A percentile compares a stretch with the other conserved stretches of the same genome.
phyloP scores from a whole-genome alignment of 2,329 filamentous ascomycete genomes.

The Fusarium brachygibbosum region DNA sequence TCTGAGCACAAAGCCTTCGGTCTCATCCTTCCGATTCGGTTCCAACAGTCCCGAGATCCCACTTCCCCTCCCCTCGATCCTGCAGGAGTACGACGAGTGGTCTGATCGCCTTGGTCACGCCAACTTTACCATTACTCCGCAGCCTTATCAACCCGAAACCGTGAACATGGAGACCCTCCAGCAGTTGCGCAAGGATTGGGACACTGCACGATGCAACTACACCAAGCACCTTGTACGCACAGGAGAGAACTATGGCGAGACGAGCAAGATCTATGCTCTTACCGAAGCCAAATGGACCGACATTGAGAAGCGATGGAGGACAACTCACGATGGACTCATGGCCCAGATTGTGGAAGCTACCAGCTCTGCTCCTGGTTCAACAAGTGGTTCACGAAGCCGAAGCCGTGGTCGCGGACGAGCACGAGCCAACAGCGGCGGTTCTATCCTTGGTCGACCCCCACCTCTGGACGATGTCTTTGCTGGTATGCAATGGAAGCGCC shows the following conservation, averaged over 20 bases:
- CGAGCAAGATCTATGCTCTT: constrained; percentile 87
- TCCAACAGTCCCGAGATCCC: constrained; percentile 70
- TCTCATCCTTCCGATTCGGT: constrained; percentile 78
- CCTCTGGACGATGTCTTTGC: constrained; percentile 57
- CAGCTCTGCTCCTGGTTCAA: constrained; percentile 46
- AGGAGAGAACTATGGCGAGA: constrained; percentile 89
- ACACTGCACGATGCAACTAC: constrained; percentile 85
- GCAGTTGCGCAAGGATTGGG: constrained; percentile 83
- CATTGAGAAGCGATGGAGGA: constrained; percentile 81
- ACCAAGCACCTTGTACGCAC: constrained; percentile 90
- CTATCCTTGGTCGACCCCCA: constrained; percentile 54
- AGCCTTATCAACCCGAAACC: constrained; percentile 78
- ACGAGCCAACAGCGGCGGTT: constrained; percentile 59
- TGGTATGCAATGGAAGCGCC: constrained; percentile 59
- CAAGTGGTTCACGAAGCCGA: constrained; percentile 54
- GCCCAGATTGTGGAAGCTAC: constrained; percentile 61
- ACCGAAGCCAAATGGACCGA: constrained; percentile 92
- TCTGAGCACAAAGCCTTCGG: constrained; percentile 81
- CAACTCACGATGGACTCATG: constrained; percentile 75
- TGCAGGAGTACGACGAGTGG: constrained; percentile 84
- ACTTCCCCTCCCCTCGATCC: constrained; percentile 72
- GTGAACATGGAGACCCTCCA: constrained; percentile 70
- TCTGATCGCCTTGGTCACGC: constrained; percentile 88
- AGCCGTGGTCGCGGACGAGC: constrained; percentile 57
- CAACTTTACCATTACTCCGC: constrained; percentile 89